phyloP scores from a whole-genome alignment of 805 yeast genomes.

The Ogataea trehaloabstinens region DNA sequence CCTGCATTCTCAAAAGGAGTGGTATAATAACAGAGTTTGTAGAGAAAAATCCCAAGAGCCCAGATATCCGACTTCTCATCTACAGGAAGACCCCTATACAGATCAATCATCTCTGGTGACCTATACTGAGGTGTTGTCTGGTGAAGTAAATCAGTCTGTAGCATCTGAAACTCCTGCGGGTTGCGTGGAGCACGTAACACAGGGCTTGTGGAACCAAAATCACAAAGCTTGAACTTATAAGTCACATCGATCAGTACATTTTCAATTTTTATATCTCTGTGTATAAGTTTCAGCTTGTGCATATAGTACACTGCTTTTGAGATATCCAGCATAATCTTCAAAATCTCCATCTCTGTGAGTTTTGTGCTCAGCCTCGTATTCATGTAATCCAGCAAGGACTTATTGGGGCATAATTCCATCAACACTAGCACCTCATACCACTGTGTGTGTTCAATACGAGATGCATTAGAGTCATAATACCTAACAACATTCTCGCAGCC shows the following conservation, averaged over 20 bases:
- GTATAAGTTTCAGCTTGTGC: slow-evolving; percentile 80
- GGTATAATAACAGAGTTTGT: slow-evolving; percentile 75
- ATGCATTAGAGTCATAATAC: slow-evolving; percentile 76
- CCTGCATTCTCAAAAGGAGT: slow-evolving; percentile 93
- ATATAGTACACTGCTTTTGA: slow-evolving; percentile 76
- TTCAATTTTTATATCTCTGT: slow-evolving; percentile 86
- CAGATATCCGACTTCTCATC: slow-evolving; percentile 83
- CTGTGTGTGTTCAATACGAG: slow-evolving; percentile 46
- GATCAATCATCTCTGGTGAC: slow-evolving; percentile 81
- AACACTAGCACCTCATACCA: slow-evolving; percentile 81
- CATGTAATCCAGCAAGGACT: slow-evolving; percentile 88
- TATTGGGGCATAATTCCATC: slow-evolving; percentile 91
- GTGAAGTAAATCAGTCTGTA: slow-evolving; percentile 68
- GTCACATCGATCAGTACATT: slow-evolving; percentile 64
- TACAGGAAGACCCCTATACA: slow-evolving; percentile 64
- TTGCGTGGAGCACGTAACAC: slow-evolving; percentile 61
- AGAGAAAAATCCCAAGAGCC: slow-evolving; percentile 79
- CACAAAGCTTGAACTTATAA: slow-evolving; percentile 68
- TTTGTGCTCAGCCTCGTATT: slow-evolving; percentile 79
- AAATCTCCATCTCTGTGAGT: slow-evolving; percentile 69
- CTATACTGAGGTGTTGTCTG: slow-evolving; percentile 86
- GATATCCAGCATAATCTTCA: slow-evolving; percentile 81
- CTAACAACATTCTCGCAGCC: slow-evolving; percentile 59
- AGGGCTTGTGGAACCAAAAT: slow-evolving; percentile 77
- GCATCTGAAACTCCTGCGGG: slow-evolving; percentile 54